Conservation (phyloP, 352 stramenopile genomes). For the Globisporangium takayamanum region DNA sequence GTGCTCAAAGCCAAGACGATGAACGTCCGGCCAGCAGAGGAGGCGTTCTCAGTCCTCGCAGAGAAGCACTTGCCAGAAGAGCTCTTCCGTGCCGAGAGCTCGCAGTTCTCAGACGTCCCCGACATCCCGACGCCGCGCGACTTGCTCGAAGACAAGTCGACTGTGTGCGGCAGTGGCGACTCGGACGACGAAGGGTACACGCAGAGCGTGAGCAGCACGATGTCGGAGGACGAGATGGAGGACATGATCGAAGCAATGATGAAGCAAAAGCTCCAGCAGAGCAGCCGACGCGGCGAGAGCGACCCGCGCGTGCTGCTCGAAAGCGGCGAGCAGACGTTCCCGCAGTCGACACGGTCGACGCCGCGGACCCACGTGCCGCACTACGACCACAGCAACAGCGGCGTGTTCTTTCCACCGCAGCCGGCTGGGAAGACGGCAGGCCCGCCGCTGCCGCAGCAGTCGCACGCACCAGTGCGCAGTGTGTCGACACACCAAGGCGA, state of each 20-base stretch:
- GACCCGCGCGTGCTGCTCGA: constrained; percentile 3
- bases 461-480: not conserved
- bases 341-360: not conserved
- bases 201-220: constrained; percentile 12
- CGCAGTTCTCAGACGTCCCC: constrained; percentile 1
- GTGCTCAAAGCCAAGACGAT: constrained; percentile 14
- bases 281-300: not conserved
- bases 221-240: constrained; percentile 16
- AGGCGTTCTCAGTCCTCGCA: constrained; percentile 11
- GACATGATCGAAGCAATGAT: constrained; percentile 14
- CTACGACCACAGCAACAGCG: constrained; percentile 1
- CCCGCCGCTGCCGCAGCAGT: not conserved
- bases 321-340: constrained; percentile 1
- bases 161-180: constrained; percentile 4
- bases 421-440: too few relatives aligned
- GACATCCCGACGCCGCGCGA: constrained; percentile 4
- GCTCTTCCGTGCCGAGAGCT: constrained; percentile 8
- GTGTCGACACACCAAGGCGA: not conserved
- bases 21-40: constrained; percentile 8
- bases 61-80: constrained; percentile 11
- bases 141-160: constrained; percentile 7
- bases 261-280: constrained; percentile 7
- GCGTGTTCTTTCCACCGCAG: not conserved
- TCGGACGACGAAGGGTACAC: constrained; percentile 14
- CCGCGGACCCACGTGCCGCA: not conserved